These are phyloP conservation scores for Musa schizocarpa DNA, from an alignment of 176 grass and related monocot species.

Conservation along the genomic window DNA sequence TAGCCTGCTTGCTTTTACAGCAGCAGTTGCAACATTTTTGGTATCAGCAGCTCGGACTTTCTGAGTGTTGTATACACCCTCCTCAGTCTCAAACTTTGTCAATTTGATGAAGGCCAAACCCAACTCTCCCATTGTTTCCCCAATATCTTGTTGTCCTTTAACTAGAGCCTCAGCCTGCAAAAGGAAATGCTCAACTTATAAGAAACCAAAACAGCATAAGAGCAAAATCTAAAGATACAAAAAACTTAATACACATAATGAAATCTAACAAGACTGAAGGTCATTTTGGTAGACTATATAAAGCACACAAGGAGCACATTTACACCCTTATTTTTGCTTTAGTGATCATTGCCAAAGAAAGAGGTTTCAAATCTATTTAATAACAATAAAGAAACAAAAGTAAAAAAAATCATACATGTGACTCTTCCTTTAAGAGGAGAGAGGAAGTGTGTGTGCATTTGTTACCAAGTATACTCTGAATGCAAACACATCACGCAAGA, in stretches of 20 bases:
- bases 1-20: slow-evolving; percentile 90
- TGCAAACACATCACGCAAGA: no score
- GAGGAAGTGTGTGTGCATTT: no score
- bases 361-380: neutral
- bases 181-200: neutral
- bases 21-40: slow-evolving; percentile 76
- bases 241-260: neutral
- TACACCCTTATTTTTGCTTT: neutral
- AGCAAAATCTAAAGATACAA: neutral
- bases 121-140: slow-evolving; percentile 94
- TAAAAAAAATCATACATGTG: neutral
- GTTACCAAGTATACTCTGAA: no score
- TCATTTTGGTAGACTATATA: neutral
- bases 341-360: neutral
- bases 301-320: no score
- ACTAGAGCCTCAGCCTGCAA: slow-evolving; percentile 79
- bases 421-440: neutral
- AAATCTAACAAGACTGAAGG: no score
- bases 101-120: slow-evolving; percentile 92
- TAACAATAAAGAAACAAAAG: neutral
- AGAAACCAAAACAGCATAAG: neutral
- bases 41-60: slow-evolving; percentile 70
- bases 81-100: slow-evolving; percentile 83
- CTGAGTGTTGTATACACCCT: slow-evolving; percentile 70
- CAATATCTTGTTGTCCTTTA: slow-evolving; percentile 95